phyloP scores from a whole-genome alignment of 2,329 filamentous ascomycete species.

The Gremmenia infestans region DNA sequence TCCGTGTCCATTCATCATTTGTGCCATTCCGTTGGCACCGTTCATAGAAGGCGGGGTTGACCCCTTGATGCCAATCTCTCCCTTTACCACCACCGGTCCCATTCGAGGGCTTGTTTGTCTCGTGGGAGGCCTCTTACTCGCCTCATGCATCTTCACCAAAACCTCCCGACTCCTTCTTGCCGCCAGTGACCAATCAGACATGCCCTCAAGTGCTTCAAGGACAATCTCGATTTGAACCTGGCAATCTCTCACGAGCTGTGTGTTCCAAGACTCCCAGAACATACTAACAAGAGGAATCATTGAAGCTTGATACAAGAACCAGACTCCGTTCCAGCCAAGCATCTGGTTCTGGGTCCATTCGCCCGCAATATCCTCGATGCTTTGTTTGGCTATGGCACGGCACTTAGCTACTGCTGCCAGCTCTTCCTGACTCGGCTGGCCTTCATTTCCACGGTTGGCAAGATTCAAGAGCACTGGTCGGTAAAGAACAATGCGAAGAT shows the following conservation, averaged over 20 bases:
- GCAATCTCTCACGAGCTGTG: conserved; percentile 37
- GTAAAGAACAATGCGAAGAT: conserved; percentile 71
- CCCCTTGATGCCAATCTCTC: conserved; percentile 9
- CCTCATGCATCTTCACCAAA: conserved; percentile 59
- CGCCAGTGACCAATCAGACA: conserved; percentile 61
- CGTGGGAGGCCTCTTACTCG: conserved; percentile 32
- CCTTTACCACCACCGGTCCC: conserved; percentile 32
- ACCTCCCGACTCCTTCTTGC: conserved; percentile 59
- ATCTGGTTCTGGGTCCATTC: conserved; percentile 71
- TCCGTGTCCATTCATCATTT: conserved; percentile 13
- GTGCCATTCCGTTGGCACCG: conserved; percentile 27
- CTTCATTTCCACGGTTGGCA: conserved; percentile 34
- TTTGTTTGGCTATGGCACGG: conserved; percentile 62
- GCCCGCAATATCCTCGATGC: conserved; percentile 66
- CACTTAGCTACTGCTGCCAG: conserved; percentile 64
- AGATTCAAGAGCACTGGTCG: conserved; percentile 66
- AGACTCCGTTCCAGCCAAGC: conserved; percentile 75
- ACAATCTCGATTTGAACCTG: conserved; percentile 54
- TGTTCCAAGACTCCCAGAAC: conserved; percentile 54
- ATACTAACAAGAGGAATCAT: conserved; percentile 74
- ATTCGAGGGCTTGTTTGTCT: conserved; percentile 30
- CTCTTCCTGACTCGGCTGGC: conserved; percentile 50
- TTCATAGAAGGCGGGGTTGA: conserved; percentile 11
- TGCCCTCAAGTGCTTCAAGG: conserved; percentile 55
- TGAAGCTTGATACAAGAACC: conserved; percentile 75